A percentile compares a stretch with the other conserved stretches of the same genome.
These are phyloP conservation scores for Didymella glomerata DNA, from an alignment of 2,329 filamentous ascomycete species.

Conservation along the genomic window DNA sequence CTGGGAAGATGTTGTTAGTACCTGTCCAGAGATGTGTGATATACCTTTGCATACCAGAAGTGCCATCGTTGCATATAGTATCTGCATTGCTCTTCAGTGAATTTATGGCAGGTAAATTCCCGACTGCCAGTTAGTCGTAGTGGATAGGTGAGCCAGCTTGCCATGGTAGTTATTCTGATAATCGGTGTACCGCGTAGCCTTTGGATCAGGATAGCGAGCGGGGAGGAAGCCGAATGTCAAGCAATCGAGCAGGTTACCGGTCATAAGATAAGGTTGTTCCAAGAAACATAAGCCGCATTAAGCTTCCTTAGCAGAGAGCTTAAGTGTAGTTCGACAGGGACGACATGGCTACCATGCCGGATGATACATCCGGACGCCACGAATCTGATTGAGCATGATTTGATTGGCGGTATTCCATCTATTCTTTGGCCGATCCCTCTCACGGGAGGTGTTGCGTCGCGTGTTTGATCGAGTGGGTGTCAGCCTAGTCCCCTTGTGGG, in stretches of 20 bases:
- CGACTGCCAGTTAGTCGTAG: conserved; percentile 30
- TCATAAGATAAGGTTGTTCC: not conserved
- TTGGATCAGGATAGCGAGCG: not conserved
- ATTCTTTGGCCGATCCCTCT: not conserved
- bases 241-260: not conserved
- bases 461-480: not conserved
- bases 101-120: conserved; percentile 41
- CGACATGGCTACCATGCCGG: not conserved
- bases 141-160: conserved; percentile 33
- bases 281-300: not conserved
- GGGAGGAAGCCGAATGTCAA: too few relatives aligned
- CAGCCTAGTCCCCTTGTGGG: conserved; percentile 1
- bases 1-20: conserved; percentile 38
- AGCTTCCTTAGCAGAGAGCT: conserved; percentile 12
- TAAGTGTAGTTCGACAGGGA: not conserved
- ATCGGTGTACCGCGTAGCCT: too few relatives aligned
- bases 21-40: not conserved
- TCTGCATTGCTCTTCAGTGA: conserved; percentile 57
- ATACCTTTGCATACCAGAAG: conserved; percentile 54
- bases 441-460: not conserved
- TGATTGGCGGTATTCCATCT: not conserved
- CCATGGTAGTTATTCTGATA: not conserved
- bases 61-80: conserved; percentile 59
- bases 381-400: not conserved
- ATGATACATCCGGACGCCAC: not conserved